Evolutionary conservation across 2,329 filamentous ascomycete species (phyloP).

Genomic region (Alternaria angustiovoidea): DNA sequence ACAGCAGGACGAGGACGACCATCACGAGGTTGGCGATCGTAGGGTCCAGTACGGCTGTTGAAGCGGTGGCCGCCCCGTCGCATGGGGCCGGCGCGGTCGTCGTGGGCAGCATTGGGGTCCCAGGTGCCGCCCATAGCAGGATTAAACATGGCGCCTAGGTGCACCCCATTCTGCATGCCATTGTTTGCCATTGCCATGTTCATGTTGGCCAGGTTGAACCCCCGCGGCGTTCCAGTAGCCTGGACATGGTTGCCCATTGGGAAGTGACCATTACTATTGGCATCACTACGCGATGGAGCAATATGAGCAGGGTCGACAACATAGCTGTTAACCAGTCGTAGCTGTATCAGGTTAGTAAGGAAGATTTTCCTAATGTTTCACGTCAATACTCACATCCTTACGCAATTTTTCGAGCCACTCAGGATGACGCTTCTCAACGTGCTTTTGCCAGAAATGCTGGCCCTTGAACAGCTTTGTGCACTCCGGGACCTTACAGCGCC

Average conservation of each 20-base stretch:
- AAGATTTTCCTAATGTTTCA: background rate
- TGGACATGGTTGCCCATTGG: conserved; percentile 76
- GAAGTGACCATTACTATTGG: conserved; percentile 96
- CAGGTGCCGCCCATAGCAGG: conserved; percentile 59
- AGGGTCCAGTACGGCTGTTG: conserved; percentile 51
- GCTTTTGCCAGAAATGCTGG: conserved; percentile 96
- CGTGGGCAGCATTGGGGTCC: conserved; percentile 59
- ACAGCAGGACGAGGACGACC: conserved; percentile 56
- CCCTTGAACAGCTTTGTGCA: conserved; percentile 98
- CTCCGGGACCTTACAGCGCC: conserved; percentile 93
- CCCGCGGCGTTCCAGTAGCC: conserved; percentile 83
- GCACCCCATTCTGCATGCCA: conserved; percentile 53
- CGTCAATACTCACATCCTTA: conserved; percentile 73
- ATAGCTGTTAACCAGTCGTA: conserved; percentile 91
- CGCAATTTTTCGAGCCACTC: conserved; percentile 85
- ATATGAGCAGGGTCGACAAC: conserved; percentile 95
- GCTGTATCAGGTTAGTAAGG: conserved; percentile 60
- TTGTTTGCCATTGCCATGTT: conserved; percentile 66
- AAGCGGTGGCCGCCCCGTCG: conserved; percentile 51
- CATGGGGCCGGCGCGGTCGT: conserved; percentile 54
- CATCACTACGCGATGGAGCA: conserved; percentile 88
- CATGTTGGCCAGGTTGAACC: conserved; percentile 85
- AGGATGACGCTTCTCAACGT: conserved; percentile 91
- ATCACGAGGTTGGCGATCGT: conserved; percentile 52
- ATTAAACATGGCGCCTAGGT: conserved; percentile 59